These are phyloP conservation scores for Ramularia endophylla DNA, from an alignment of 2,329 filamentous ascomycete species.

Conservation along the genomic window DNA sequence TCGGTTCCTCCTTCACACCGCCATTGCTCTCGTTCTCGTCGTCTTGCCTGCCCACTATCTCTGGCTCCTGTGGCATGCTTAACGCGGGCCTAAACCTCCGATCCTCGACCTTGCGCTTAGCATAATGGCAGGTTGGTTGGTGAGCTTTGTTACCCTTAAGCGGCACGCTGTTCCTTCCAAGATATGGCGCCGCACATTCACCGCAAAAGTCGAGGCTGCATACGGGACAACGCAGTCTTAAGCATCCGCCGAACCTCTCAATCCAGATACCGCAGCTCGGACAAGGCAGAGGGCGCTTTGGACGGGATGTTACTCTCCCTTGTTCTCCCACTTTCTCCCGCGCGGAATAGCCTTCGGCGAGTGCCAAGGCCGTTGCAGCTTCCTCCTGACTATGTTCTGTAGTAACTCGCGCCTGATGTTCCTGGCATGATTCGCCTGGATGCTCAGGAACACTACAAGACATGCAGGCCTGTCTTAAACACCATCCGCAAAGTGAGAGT, in stretches of 20 bases:
- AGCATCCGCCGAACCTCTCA: not conserved
- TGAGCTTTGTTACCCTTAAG: not conserved
- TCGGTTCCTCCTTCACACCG: too few species aligned
- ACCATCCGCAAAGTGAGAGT: not conserved
- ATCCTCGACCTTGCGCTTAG: not conserved
- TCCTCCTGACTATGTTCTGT: not conserved
- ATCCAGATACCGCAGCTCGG: slow-evolving; percentile 2
- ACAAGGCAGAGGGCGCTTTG: slow-evolving; percentile 1
- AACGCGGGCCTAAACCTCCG: not conserved
- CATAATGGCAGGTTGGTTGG: not conserved
- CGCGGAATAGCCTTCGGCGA: not conserved
- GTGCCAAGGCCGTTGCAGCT: not conserved
- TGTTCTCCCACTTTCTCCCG: not conserved
- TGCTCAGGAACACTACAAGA: slow-evolving; percentile 2
- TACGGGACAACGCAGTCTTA: not conserved
- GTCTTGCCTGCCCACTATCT: too few species aligned
- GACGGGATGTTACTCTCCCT: not conserved
- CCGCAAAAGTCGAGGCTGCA: slow-evolving; percentile 4
- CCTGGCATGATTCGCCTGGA: not conserved
- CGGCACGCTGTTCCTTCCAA: slow-evolving; percentile 1
- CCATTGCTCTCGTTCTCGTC: not conserved
- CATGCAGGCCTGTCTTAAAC: not conserved
- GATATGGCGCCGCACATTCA: slow-evolving; percentile 1
- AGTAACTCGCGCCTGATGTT: not conserved
- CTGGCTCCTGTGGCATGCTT: not conserved